phyloP scores from a whole-genome alignment of 495 filamentous ascomycete genomes.

The Lophium mytilinum region DNA sequence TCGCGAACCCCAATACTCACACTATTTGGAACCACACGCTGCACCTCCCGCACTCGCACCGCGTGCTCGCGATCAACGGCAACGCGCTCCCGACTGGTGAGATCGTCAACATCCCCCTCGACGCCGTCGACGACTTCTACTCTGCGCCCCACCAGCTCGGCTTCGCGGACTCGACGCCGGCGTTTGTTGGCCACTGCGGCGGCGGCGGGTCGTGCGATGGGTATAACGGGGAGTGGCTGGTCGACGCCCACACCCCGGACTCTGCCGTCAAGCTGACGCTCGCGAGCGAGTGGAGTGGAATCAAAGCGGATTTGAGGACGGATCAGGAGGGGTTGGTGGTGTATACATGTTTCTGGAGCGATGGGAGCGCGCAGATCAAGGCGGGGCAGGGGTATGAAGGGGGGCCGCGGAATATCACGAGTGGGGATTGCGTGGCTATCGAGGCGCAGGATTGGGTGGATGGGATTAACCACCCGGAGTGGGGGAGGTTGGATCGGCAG shows the following conservation, averaged over 20 bases:
- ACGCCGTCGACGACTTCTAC: conserved; percentile 22
- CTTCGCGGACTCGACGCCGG: conserved; percentile 4
- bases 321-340: conserved; percentile 23
- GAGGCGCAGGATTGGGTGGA: no score
- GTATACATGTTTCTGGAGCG: conserved; percentile 36
- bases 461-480: no score
- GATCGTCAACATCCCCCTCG: conserved; percentile 12
- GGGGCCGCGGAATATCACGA: no score
- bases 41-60: conserved; percentile 13
- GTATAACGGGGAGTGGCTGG: conserved; percentile 18
- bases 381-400: conserved; percentile 30
- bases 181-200: conserved; percentile 19
- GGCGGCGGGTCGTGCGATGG: conserved; percentile 19
- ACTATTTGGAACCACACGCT: conserved; percentile 38
- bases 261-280: conserved; percentile 9
- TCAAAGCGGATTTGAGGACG: conserved; percentile 21
- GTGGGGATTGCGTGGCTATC: no score
- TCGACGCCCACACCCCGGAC: conserved; percentile 3
- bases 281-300: conserved; percentile 19
- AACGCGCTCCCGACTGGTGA: conserved; percentile 20
- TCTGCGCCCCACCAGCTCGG: conserved; percentile 18
- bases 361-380: conserved; percentile 45
- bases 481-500: no score
- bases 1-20: conserved; percentile 34
- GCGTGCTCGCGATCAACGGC: conserved; percentile 9